Evolutionary conservation across 306 rosid species (phyloP).

Genomic region (Quercus berberidifolia): DNA sequence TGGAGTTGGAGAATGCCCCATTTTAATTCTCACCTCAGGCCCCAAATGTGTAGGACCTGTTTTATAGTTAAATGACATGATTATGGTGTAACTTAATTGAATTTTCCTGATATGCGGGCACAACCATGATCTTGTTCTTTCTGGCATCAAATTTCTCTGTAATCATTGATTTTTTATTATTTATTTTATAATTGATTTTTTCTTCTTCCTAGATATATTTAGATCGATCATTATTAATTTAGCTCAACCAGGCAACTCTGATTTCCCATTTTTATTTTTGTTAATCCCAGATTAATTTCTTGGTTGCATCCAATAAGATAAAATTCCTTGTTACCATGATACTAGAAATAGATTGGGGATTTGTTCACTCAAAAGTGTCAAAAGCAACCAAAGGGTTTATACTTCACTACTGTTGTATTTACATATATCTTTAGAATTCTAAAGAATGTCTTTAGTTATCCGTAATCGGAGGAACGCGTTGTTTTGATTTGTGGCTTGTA

Average conservation of each 20-base stretch:
- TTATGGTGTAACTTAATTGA: neutral
- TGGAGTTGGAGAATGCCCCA: too few species aligned
- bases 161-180: neutral
- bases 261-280: constrained; percentile 31
- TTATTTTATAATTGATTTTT: neutral
- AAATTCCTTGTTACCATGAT: constrained; percentile 4
- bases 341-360: constrained; percentile 7
- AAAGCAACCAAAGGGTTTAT: constrained; percentile 11
- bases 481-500: neutral
- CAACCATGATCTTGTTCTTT: neutral
- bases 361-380: constrained; percentile 6
- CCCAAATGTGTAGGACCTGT: too few species aligned
- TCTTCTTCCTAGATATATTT: constrained; percentile 4
- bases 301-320: constrained; percentile 45
- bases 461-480: too few species aligned
- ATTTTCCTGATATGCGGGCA: constrained; percentile 2
- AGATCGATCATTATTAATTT: constrained; percentile 24
- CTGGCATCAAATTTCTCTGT: neutral
- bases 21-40: too few species aligned
- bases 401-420: neutral
- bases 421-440: neutral
- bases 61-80: neutral
- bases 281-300: constrained; percentile 34
- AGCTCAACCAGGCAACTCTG: constrained; percentile 35
- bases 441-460: neutral